Conservation (phyloP, 1,284 basidiomycete genomes). For the Ustilago tritici region DNA sequence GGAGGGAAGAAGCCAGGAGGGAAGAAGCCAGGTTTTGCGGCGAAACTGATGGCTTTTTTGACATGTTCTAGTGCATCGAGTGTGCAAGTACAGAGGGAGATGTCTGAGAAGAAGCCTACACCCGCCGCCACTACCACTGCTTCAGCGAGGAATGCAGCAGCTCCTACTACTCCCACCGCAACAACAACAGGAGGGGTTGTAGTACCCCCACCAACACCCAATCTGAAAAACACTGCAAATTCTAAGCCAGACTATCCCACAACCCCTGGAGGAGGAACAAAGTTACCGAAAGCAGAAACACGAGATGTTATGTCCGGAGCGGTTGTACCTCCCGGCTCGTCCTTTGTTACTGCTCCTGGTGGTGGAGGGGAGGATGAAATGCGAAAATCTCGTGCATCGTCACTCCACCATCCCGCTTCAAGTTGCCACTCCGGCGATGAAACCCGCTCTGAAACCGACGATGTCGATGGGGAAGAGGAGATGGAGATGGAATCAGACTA, state of each 20-base stretch:
- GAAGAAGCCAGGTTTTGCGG: conserved; percentile 29
- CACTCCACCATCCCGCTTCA: too few relatives aligned
- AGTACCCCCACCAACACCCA: conserved; percentile 30
- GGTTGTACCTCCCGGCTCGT: conserved; percentile 79
- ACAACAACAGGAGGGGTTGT: neutral
- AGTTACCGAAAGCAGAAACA: conserved; percentile 73
- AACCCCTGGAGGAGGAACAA: conserved; percentile 61
- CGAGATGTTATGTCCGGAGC: conserved; percentile 78
- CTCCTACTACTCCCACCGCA: neutral
- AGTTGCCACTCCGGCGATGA: neutral
- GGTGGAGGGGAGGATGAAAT: conserved; percentile 8
- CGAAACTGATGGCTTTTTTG: conserved; percentile 48
- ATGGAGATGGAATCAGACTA: conserved; percentile 71
- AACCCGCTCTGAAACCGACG: conserved; percentile 12
- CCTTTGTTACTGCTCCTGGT: conserved; percentile 70
- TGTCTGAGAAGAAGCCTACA: conserved; percentile 33
- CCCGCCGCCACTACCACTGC: conserved; percentile 15
- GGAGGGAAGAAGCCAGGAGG: conserved; percentile 15
- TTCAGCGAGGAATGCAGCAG: neutral
- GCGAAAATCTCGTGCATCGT: conserved; percentile 12
- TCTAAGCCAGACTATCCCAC: conserved; percentile 34
- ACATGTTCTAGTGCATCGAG: conserved; percentile 49
- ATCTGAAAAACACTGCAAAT: conserved; percentile 17
- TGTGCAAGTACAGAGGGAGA: conserved; percentile 37
- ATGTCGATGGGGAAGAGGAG: conserved; percentile 64